Conservation (phyloP, 345 rosid species). For the Cardamine resedifolia region DNA sequence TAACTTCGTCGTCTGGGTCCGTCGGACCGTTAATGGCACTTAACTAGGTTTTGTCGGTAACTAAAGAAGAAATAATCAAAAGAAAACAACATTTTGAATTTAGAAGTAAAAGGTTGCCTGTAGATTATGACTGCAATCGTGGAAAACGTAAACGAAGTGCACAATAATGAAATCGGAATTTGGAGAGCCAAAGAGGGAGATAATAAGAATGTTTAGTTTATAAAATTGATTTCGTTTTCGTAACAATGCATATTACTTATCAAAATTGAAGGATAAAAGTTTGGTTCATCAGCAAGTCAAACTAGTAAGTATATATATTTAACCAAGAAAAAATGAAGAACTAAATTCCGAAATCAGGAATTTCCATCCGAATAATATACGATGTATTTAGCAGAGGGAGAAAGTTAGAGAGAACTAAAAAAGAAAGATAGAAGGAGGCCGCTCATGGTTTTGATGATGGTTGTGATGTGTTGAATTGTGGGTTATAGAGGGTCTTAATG, state of each 20-base stretch:
- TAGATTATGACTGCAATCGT: neutral
- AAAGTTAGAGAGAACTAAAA: no score
- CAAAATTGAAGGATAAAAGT: no score
- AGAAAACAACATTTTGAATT: slow-evolving; percentile 11
- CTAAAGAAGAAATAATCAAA: slow-evolving; percentile 18
- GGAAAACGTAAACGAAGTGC: slow-evolving; percentile 7
- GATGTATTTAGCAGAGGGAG: no score
- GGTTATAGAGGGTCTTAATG: neutral
- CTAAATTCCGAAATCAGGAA: no score
- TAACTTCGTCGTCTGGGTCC: slow-evolving; percentile 17
- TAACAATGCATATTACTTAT: no score
- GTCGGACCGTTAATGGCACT: slow-evolving; percentile 11
- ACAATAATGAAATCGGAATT: neutral
- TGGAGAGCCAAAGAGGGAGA: neutral
- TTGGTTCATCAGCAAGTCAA: no score
- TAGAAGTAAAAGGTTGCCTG: neutral
- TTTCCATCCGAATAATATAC: no score
- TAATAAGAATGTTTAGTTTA: neutral
- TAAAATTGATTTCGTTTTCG: no score
- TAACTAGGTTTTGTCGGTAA: slow-evolving; percentile 26
- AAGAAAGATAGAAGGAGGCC: neutral
- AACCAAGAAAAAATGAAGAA: no score
- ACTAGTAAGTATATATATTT: no score
- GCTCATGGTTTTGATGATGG: neutral
- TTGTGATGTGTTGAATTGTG: neutral